Conservation (phyloP, 1,284 basidiomycete genomes). For the Agaricales sp. region DNA sequence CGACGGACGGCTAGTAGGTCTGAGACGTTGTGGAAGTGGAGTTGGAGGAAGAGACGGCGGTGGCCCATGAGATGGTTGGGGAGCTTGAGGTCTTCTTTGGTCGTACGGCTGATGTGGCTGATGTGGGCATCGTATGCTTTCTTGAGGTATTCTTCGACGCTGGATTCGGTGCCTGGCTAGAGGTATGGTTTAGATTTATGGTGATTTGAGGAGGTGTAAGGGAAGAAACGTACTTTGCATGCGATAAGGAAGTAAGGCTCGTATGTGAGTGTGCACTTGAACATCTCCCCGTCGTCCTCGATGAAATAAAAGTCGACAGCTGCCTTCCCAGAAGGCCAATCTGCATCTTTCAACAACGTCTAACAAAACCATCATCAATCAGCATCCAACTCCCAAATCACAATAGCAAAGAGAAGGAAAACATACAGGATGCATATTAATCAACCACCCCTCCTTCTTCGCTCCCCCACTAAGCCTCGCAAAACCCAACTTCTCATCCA, state of each 20-base stretch:
- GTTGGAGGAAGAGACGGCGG: constrained; percentile 78
- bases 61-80: constrained; percentile 97
- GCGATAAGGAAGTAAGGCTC: constrained; percentile 94
- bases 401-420: background rate
- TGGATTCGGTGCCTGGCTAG: constrained; percentile 79
- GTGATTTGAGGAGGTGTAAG: constrained; percentile 1
- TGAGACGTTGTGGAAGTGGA: constrained; percentile 88
- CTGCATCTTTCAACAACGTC: constrained; percentile 81
- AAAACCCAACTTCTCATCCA: constrained; percentile 76
- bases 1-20: constrained; percentile 85
- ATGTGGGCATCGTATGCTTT: constrained; percentile 90
- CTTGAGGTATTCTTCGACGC: constrained; percentile 92
- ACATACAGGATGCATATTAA: constrained; percentile 71
- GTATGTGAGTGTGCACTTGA: constrained; percentile 89
- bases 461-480: constrained; percentile 51
- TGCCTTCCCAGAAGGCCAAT: constrained; percentile 72
- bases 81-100: constrained; percentile 91
- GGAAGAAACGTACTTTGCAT: constrained; percentile 59
- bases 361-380: constrained; percentile 17
- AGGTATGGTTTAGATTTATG: constrained; percentile 3
- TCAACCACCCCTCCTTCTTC: constrained; percentile 63
- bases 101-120: constrained; percentile 66
- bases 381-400: background rate
- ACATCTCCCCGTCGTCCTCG: constrained; percentile 92
- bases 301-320: constrained; percentile 98